Conservation (phyloP, 116 monocot species). For the Zostera marina region DNA sequence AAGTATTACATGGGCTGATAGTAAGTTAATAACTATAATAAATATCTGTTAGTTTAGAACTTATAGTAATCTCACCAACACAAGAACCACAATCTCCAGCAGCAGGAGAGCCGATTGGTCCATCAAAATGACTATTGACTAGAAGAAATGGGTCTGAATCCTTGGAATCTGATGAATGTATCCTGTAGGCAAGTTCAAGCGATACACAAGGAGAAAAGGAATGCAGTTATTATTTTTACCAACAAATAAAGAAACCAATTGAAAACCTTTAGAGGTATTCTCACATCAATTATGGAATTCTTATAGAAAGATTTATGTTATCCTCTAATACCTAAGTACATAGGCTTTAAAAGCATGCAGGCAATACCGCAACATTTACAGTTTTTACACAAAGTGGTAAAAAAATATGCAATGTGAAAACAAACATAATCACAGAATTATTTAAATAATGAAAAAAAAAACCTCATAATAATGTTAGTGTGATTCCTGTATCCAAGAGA, state of each 20-base stretch:
- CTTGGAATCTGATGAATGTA: slow-evolving; percentile 52
- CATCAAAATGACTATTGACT: slow-evolving; percentile 92
- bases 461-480: slow-evolving; percentile 85
- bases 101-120: slow-evolving; percentile 92
- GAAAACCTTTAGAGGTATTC: too few species aligned
- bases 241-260: too few species aligned
- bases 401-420: too few species aligned
- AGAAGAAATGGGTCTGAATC: slow-evolving; percentile 57
- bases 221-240: too few species aligned
- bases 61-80: slow-evolving; percentile 56
- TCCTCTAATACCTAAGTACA: too few species aligned
- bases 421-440: too few species aligned
- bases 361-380: too few species aligned
- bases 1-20: background rate
- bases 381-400: too few species aligned
- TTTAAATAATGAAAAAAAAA: background rate
- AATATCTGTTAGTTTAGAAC: background rate
- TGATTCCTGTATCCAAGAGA: slow-evolving; percentile 81
- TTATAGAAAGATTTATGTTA: too few species aligned
- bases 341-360: too few species aligned
- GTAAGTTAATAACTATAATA: background rate
- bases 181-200: slow-evolving; percentile 21
- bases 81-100: slow-evolving; percentile 98
- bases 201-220: too few species aligned
- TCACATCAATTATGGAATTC: too few species aligned